Evolutionary conservation across 2,329 filamentous ascomycete species (phyloP), one percentile per base, ranked within the genome.

Genomic region (Fusarium incarnatum): DNA sequence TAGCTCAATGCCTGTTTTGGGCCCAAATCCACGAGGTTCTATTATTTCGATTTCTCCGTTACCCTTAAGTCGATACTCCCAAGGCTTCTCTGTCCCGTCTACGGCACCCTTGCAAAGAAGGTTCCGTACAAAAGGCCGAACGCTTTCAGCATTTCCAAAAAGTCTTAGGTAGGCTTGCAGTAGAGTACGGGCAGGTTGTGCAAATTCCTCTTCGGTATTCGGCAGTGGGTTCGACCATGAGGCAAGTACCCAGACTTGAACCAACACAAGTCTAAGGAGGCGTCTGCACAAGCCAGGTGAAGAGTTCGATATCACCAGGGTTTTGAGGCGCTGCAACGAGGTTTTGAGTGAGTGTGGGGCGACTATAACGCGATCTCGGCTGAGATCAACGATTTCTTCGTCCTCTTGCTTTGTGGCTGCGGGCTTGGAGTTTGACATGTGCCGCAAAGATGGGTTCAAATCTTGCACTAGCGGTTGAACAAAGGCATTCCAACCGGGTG

Each of bases 261-360:
- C 77, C 5, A 91, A 71, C 4, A 92, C 74, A 1, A 87, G 87
- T 5, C 82, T 80, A 4, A 92, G 77, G 1, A 93, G 80, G 53
- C 91, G 83, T 67, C 85, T 89, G 46, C 89, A 86, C 12, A 93
- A 79, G 0, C 89, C 89, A 0, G 90, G 88, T 58, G 92, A 90
- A 0, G 90, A 89, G 73, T 91, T 91, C 0, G 89, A 90, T 22
- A 86, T 81, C 2, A 89, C 76, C 2, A 93, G 78, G 1, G 84
- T 81, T 37, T 82, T 83, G 1, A 93, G 77, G 18, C 90, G 84
- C 32, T 80, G 82, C 4, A 93, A 75, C 3, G 88, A 85, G 34
- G 77, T 76, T 20, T 82, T 79, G 7, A 93, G 77, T 3, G 85
- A 79, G 3, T 80, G 73, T 6, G 85, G 78, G 8, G 80, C 67